Conservation (phyloP, 306 rosid genomes). For the Benincasa hispida region DNA sequence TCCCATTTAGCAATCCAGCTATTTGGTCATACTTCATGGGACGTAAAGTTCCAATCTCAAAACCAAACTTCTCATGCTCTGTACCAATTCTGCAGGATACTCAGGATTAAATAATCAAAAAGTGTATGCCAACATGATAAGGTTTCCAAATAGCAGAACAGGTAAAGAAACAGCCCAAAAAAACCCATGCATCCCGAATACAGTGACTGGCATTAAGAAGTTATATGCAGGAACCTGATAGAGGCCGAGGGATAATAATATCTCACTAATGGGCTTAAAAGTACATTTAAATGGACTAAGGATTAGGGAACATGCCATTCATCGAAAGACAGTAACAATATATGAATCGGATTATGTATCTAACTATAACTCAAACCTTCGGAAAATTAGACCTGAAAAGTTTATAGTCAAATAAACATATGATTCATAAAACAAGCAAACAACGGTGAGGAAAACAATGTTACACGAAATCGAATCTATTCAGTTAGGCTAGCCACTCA, state of each 20-base stretch:
- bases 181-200: neutral
- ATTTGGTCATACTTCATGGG: slow-evolving; percentile 87
- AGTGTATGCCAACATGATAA: neutral
- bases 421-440: neutral
- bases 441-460: neutral
- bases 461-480: neutral
- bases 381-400: neutral
- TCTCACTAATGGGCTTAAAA: neutral
- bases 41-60: slow-evolving; percentile 57
- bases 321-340: neutral
- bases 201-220: neutral
- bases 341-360: neutral
- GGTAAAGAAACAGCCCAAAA: neutral
- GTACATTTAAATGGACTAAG: neutral
- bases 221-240: neutral
- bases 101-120: neutral
- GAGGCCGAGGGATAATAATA: neutral
- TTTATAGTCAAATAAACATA: neutral
- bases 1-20: slow-evolving; percentile 63
- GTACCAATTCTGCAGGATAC: slow-evolving; percentile 68
- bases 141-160: neutral
- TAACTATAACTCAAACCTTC: neutral
- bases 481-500: neutral
- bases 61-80: slow-evolving; percentile 98
- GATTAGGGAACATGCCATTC: neutral